A percentile compares a stretch with the other conserved stretches of the same genome.
phyloP scores from a whole-genome alignment of 2,329 filamentous ascomycete genomes.

The Alternaria tenuissima region DNA sequence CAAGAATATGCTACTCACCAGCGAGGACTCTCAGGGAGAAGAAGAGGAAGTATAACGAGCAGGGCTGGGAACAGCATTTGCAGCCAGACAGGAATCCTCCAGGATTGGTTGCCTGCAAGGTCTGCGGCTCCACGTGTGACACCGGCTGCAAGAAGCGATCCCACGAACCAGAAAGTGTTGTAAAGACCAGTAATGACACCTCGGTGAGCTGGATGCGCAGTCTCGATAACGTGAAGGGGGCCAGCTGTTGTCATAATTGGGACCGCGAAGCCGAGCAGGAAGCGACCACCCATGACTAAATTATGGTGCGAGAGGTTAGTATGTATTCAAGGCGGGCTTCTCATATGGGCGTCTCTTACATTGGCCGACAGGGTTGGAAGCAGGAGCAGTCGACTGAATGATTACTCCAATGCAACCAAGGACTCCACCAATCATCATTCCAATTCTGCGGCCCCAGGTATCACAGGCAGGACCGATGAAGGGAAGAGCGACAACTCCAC shows the following conservation, averaged over 20 bases:
- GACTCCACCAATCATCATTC: constrained; percentile 62
- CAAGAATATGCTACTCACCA: background rate
- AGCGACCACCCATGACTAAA: constrained; percentile 62
- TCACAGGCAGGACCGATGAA: constrained; percentile 58
- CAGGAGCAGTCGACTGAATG: constrained; percentile 57
- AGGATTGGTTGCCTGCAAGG: constrained; percentile 27
- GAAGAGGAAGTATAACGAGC: constrained; percentile 56
- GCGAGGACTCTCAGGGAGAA: constrained; percentile 62
- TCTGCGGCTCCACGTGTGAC: constrained; percentile 33
- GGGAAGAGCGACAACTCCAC: constrained; percentile 55
- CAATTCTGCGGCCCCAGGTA: constrained; percentile 52
- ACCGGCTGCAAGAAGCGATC: constrained; percentile 42
- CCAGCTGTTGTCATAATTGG: constrained; percentile 64
- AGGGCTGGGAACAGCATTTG: constrained; percentile 45
- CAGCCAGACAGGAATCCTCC: constrained; percentile 38
- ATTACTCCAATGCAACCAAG: constrained; percentile 60
- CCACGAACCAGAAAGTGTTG: constrained; percentile 57
- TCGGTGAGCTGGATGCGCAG: constrained; percentile 67
- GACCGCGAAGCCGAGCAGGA: constrained; percentile 68
- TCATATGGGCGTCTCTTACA: constrained; percentile 31
- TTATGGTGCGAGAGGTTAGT: background rate
- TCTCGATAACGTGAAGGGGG: constrained; percentile 67
- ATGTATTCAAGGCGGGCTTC: background rate
- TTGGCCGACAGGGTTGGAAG: constrained; percentile 51
- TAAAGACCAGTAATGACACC: constrained; percentile 56